These are phyloP conservation scores for Diplodia sapinea DNA, from an alignment of 2,329 filamentous ascomycete species.

Conservation along the genomic window DNA sequence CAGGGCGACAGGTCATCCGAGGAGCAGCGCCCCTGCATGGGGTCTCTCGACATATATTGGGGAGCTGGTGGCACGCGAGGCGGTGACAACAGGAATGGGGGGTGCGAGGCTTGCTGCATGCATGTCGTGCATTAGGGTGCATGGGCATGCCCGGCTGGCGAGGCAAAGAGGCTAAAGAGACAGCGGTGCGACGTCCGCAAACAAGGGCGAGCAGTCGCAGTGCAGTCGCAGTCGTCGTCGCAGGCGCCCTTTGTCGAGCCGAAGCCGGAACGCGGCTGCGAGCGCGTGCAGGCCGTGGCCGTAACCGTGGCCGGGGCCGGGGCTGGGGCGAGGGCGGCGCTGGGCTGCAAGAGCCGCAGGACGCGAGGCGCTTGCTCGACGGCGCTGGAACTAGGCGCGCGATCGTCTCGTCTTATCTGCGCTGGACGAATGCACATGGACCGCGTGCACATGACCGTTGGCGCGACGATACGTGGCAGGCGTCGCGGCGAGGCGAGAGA, in stretches of 20 bases:
- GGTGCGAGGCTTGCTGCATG: constrained; percentile 19
- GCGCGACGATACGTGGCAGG: constrained; percentile 25
- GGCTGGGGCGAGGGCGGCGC: neutral
- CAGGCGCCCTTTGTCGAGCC: constrained; percentile 13
- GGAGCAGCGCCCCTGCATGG: constrained; percentile 25
- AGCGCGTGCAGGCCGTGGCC: constrained; percentile 6
- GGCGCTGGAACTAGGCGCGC: constrained; percentile 22
- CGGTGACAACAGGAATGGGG: constrained; percentile 24
- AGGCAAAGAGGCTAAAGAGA: neutral
- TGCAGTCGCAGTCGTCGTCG: no score
- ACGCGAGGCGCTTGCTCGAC: constrained; percentile 24
- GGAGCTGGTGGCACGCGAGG: constrained; percentile 13
- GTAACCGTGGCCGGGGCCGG: neutral
- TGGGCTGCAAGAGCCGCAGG: constrained; percentile 30
- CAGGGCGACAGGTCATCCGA: constrained; percentile 18
- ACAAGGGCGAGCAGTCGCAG: constrained; percentile 6
- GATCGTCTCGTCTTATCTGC: constrained; percentile 29
- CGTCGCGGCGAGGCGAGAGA: neutral
- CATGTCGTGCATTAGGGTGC: constrained; percentile 30
- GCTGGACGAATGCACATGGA: constrained; percentile 14
- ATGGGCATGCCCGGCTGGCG: constrained; percentile 20
- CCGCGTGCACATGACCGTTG: constrained; percentile 19
- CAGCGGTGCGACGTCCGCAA: constrained; percentile 16
- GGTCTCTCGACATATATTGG: constrained; percentile 16
- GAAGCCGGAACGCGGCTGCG: constrained; percentile 10